A percentile compares a stretch with the other conserved stretches of the same genome.
Evolutionary conservation across 441 rosid genomes (phyloP).

Genomic region (Populus hybrid): DNA sequence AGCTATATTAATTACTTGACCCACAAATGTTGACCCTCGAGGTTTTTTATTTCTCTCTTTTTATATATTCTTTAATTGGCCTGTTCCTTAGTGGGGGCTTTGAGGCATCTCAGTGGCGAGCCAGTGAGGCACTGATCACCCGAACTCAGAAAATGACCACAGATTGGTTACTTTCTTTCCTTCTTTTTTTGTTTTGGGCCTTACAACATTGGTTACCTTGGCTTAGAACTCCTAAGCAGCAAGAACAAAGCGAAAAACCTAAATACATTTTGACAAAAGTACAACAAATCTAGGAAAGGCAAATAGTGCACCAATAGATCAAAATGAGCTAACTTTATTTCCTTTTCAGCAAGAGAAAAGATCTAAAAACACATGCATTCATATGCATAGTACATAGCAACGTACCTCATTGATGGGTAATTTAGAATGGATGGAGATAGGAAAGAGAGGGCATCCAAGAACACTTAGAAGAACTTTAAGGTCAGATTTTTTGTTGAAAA

Average conservation of each 20-base stretch:
- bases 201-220: not conserved
- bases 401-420: conserved; percentile 47
- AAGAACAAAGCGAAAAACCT: not conserved
- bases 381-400: not conserved
- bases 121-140: not conserved
- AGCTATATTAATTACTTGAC: conserved; percentile 6
- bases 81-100: conserved; percentile 12
- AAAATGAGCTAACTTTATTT: not conserved
- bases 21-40: conserved; percentile 8
- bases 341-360: not conserved
- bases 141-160: not conserved
- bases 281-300: not conserved
- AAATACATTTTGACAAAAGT: not conserved
- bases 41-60: not conserved
- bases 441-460: conserved; percentile 86
- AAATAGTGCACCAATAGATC: not conserved
- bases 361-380: not conserved
- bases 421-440: conserved; percentile 47
- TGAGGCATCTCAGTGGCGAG: conserved; percentile 3
- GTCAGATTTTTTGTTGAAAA: conserved; percentile 51
- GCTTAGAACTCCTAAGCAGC: not conserved
- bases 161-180: not conserved
- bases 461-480: conserved; percentile 68
- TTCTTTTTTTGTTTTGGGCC: no score
- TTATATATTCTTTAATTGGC: conserved; percentile 15